phyloP scores from a whole-genome alignment of 768 basidiomycete species.

The Lactifluus rugatus region DNA sequence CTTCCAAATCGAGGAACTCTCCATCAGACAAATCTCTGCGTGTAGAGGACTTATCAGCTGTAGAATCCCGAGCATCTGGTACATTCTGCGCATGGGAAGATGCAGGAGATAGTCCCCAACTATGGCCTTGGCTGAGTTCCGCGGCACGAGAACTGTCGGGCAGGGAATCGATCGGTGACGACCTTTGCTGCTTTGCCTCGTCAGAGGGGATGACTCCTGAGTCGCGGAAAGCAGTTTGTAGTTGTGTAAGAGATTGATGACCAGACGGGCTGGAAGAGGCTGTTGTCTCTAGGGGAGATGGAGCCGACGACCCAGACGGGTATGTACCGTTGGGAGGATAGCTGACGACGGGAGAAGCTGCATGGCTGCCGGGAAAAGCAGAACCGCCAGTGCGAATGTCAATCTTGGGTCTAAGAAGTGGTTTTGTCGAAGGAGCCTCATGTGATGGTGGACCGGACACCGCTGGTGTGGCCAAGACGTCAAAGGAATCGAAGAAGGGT shows the following conservation, averaged over 20 bases:
- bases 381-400: neutral
- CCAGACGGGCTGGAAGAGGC: neutral
- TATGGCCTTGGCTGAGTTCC: constrained; percentile 2
- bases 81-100: constrained; percentile 1
- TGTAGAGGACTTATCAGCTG: constrained; percentile 15
- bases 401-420: constrained; percentile 7
- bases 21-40: constrained; percentile 24
- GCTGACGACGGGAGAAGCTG: neutral
- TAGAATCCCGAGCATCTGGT: constrained; percentile 10
- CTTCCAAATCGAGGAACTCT: constrained; percentile 63
- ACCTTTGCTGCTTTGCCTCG: constrained; percentile 65
- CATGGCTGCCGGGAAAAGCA: neutral
- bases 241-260: constrained; percentile 1
- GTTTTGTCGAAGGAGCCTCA: neutral
- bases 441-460: neutral
- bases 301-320: neutral
- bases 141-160: constrained; percentile 39
- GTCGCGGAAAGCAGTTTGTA: constrained; percentile 39
- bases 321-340: neutral
- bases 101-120: constrained; percentile 4
- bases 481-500: neutral
- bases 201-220: constrained; percentile 66
- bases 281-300: neutral
- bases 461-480: neutral
- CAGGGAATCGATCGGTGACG: constrained; percentile 58